Evolutionary conservation across 2,329 filamentous ascomycete genomes (phyloP).

Genomic region (Cytospora schulzeri): DNA sequence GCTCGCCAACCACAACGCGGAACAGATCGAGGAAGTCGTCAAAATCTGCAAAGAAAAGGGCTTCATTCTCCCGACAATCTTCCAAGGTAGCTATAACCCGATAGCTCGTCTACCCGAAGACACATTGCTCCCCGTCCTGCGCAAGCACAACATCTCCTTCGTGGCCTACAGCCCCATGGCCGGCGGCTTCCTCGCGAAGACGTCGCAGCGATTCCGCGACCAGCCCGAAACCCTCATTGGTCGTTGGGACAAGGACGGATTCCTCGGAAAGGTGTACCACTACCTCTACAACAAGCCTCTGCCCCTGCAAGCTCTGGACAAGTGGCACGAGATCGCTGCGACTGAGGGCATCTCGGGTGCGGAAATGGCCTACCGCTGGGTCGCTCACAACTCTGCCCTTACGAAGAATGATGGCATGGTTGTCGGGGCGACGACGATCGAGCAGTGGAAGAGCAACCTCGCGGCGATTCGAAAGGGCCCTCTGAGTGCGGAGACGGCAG

Average conservation of each 20-base stretch:
- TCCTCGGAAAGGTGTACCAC: constrained; percentile 45
- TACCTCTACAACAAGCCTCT: constrained; percentile 28
- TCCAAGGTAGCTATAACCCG: constrained; percentile 47
- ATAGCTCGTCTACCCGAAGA: constrained; percentile 43
- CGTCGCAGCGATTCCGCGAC: constrained; percentile 32
- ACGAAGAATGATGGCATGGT: constrained; percentile 42
- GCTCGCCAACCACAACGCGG: constrained; percentile 46
- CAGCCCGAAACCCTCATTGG: constrained; percentile 39
- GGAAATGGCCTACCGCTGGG: constrained; percentile 64
- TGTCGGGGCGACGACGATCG: constrained; percentile 41
- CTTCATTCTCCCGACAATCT: constrained; percentile 46
- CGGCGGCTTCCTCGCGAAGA: constrained; percentile 60
- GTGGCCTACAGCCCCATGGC: constrained; percentile 55
- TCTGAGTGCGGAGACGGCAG: constrained; percentile 9
- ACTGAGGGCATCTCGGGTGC: constrained; percentile 58
- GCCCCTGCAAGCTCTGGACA: constrained; percentile 58
- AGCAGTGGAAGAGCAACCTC: constrained; percentile 40
- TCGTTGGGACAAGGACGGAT: constrained; percentile 40
- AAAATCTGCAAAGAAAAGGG: constrained; percentile 40
- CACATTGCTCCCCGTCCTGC: constrained; percentile 45
- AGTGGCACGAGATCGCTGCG: constrained; percentile 41
- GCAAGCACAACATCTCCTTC: constrained; percentile 42
- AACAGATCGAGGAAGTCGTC: constrained; percentile 42
- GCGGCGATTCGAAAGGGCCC: constrained; percentile 17
- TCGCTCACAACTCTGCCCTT: constrained; percentile 56